Evolutionary conservation across 768 basidiomycete genomes (phyloP).

Genomic region (Suillus brevipes): DNA sequence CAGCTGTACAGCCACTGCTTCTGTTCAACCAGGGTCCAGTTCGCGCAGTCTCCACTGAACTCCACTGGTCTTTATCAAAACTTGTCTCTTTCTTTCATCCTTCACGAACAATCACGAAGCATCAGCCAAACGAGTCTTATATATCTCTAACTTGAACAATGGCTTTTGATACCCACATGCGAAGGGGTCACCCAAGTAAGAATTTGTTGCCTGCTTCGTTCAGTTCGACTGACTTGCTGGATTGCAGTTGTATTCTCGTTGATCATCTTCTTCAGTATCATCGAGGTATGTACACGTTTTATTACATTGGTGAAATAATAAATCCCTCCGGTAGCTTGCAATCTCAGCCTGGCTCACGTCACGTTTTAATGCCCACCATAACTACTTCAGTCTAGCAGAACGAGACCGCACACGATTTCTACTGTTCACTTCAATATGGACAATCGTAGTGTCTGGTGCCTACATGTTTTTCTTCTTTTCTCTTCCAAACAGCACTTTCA

Average conservation of each 20-base stretch:
- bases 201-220: not conserved
- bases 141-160: slow-evolving; percentile 24
- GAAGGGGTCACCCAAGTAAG: slow-evolving; percentile 59
- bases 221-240: slow-evolving; percentile 7
- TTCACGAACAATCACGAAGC: slow-evolving; percentile 24
- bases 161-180: slow-evolving; percentile 41
- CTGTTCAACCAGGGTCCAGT: slow-evolving; percentile 28
- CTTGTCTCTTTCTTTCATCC: slow-evolving; percentile 16
- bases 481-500: slow-evolving; percentile 47
- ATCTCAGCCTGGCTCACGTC: slow-evolving; percentile 74
- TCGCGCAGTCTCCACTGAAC: slow-evolving; percentile 11
- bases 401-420: slow-evolving; percentile 67
- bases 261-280: slow-evolving; percentile 57
- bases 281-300: slow-evolving; percentile 49
- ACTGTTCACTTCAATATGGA: slow-evolving; percentile 75
- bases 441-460: slow-evolving; percentile 51
- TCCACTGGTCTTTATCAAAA: not conserved
- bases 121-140: slow-evolving; percentile 15
- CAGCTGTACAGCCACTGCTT: slow-evolving; percentile 22
- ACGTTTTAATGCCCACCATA: slow-evolving; percentile 55
- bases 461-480: slow-evolving; percentile 58
- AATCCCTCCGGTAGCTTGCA: slow-evolving; percentile 45
- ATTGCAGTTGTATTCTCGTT: slow-evolving; percentile 54
- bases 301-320: not conserved
- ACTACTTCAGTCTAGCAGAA: slow-evolving; percentile 48